Evolutionary conservation across 192 early-diverging fungal genomes (phyloP), one percentile per base, ranked within the genome.

Genomic region (Pilobolus umbonatus): DNA sequence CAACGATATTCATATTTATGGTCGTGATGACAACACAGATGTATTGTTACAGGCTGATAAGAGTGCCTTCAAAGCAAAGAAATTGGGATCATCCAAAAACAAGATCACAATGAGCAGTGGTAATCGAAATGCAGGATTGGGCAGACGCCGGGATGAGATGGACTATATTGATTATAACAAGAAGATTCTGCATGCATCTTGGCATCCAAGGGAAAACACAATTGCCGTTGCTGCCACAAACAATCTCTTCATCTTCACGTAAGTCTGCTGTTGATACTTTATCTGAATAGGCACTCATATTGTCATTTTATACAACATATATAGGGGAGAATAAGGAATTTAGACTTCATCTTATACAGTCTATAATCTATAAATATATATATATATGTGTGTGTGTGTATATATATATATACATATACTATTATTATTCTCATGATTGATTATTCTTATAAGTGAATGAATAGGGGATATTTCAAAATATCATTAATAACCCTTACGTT

Each of bases 1-100:
- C 84, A 99, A 99, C 85, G 94, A 90, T 64, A 97, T 99, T 77
- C 93, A 95, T 77, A 92, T 99, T 61, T 97, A 91, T 67, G 90
- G 95, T 57, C 77, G 81, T 15, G 76, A 86, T 40, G 89, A 81
- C 49, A 81, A 89, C 55, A 86, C 79, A 55, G 89, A 92, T 65
- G 83, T 96, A 43, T 79, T 84, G 55, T 80, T 99, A 43, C 95
- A 99, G 75, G 97, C 97, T 15, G 97, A 99, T 74, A 98, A 98
- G 73, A 91, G 80, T 63, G 95, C 94, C 22, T 99, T 99, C 81
- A 90, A 95, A 73, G 91, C 95, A 22, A 97, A 96, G 78, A 80
- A 85, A 49, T 83, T 89, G 0, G 89, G 87, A 32, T 86, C 89
- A 36, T 72, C 87, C 11, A 93, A 90, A 72, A 89, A 87, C 62